Conservation (phyloP, 2,329 filamentous ascomycete species). For the Fusarium sp. region DNA sequence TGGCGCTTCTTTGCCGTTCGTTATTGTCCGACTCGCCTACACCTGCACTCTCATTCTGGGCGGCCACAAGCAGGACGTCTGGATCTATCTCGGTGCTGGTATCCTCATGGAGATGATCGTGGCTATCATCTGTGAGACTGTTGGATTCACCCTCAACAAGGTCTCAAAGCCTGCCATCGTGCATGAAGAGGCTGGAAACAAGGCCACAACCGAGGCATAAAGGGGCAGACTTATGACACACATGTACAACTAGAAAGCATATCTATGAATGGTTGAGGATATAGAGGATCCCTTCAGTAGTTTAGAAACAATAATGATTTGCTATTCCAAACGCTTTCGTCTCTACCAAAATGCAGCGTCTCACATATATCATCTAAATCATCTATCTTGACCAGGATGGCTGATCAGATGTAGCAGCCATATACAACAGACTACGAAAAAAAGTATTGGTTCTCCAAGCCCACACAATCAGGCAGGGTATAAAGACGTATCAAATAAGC, state of each 20-base stretch:
- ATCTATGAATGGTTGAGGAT: neutral
- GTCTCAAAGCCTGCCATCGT: conserved; percentile 19
- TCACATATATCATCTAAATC: conserved; percentile 19
- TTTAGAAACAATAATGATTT: conserved; percentile 18
- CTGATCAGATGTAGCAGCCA: neutral
- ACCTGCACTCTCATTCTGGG: conserved; percentile 48
- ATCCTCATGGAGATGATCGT: conserved; percentile 52
- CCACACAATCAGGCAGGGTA: conserved; percentile 10
- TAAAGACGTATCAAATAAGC: conserved; percentile 19
- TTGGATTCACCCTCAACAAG: conserved; percentile 49
- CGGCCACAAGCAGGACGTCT: conserved; percentile 43
- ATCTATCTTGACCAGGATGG: conserved; percentile 11
- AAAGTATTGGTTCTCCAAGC: conserved; percentile 9
- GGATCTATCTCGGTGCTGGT: conserved; percentile 49
- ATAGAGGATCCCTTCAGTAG: conserved; percentile 3
- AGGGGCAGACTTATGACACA: neutral
- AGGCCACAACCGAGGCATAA: conserved; percentile 3
- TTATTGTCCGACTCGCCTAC: conserved; percentile 50
- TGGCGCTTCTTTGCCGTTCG: conserved; percentile 50
- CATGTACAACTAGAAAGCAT: neutral
- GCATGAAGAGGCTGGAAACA: conserved; percentile 10
- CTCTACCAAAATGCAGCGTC: neutral
- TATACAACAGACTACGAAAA: neutral
- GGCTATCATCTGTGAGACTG: conserved; percentile 46
- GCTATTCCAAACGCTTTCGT: conserved; percentile 26